Percentiles rank a stretch among this genome's conserved stretches.
Evolutionary conservation across 2,329 filamentous ascomycete species (phyloP).

Genomic region (Colletotrichum limetticola): DNA sequence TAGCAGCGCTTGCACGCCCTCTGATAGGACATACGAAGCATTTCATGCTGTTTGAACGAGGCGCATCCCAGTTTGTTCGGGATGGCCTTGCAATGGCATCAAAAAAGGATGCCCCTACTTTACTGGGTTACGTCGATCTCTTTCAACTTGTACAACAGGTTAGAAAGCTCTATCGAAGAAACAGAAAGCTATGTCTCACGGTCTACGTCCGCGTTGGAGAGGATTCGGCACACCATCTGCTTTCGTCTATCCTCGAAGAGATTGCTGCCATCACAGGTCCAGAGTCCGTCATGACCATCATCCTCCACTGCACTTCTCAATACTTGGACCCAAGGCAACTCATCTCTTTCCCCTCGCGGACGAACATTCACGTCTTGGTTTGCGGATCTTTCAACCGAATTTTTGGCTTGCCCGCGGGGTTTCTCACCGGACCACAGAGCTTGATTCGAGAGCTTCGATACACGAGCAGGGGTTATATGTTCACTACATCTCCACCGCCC

Average conservation of each 20-base stretch:
- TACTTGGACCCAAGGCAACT: slow-evolving; percentile 6
- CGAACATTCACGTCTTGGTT: slow-evolving; percentile 8
- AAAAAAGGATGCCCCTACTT: not conserved
- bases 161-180: not conserved
- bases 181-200: not conserved
- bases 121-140: slow-evolving; percentile 18
- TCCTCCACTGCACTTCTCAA: slow-evolving; percentile 25
- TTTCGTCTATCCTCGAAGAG: slow-evolving; percentile 8
- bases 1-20: slow-evolving; percentile 20
- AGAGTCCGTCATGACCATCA: slow-evolving; percentile 20
- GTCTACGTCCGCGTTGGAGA: slow-evolving; percentile 12
- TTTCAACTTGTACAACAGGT: slow-evolving; percentile 14
- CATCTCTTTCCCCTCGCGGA: not conserved
- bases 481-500: slow-evolving; percentile 26
- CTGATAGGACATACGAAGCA: not conserved
- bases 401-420: slow-evolving; percentile 23
- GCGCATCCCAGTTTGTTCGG: slow-evolving; percentile 16
- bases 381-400: slow-evolving; percentile 25
- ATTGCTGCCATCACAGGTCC: not conserved
- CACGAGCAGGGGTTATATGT: slow-evolving; percentile 29
- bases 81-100: not conserved
- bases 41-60: slow-evolving; percentile 11
- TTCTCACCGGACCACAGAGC: slow-evolving; percentile 20
- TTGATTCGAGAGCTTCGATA: slow-evolving; percentile 32
- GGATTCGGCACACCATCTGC: slow-evolving; percentile 1